These are phyloP conservation scores for Chondrostereum purpureum DNA, from an alignment of 1,284 basidiomycete genomes.

Conservation along the genomic window DNA sequence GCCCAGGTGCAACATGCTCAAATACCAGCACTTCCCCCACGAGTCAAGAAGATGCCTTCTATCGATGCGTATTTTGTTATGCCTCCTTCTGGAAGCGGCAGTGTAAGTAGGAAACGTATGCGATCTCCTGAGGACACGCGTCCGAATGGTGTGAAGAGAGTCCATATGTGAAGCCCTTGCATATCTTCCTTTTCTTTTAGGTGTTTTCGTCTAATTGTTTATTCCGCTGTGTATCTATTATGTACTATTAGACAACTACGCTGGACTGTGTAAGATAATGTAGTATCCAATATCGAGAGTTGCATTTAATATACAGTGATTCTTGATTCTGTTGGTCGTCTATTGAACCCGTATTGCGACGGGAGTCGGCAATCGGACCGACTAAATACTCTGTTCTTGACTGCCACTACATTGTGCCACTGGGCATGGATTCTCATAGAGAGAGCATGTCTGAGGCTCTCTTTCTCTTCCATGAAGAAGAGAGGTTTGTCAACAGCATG, in stretches of 20 bases:
- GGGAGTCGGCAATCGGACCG: too few species aligned
- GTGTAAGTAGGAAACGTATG: background rate
- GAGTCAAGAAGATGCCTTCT: constrained; percentile 26
- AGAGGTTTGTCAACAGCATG: too few species aligned
- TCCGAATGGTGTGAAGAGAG: background rate
- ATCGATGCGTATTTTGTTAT: constrained; percentile 33
- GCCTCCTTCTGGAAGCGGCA: background rate
- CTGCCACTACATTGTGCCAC: too few species aligned
- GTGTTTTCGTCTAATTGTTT: background rate
- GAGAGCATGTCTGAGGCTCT: too few species aligned
- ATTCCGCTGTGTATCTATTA: background rate
- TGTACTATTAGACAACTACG: too few species aligned
- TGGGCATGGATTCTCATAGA: too few species aligned
- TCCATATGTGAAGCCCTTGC: background rate
- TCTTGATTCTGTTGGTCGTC: too few species aligned
- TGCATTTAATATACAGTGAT: too few species aligned
- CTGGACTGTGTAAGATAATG: background rate
- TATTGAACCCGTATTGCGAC: too few species aligned
- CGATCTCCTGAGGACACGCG: background rate
- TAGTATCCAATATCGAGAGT: background rate
- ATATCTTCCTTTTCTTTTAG: background rate
- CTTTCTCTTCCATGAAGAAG: too few species aligned
- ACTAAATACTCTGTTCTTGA: too few species aligned
- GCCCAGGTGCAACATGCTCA: background rate
- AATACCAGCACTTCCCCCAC: constrained; percentile 10